Conservation (phyloP, 768 basidiomycete species). For the Amanita pallidorosea region DNA sequence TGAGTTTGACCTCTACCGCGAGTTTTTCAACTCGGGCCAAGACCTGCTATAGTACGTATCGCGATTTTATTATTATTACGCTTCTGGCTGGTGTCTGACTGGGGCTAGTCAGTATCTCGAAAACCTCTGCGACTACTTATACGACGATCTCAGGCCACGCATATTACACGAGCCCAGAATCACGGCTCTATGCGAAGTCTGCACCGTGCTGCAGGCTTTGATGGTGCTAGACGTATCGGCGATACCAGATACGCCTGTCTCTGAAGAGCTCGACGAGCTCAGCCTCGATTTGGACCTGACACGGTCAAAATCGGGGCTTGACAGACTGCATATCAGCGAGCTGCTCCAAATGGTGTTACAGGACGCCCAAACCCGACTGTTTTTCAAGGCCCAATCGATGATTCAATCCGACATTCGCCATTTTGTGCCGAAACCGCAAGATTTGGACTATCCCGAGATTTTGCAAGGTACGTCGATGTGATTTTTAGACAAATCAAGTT, state of each 20-base stretch:
- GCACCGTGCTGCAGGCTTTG: constrained; percentile 89
- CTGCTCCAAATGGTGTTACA: constrained; percentile 86
- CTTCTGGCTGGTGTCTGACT: neutral
- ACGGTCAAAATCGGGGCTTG: constrained; percentile 27
- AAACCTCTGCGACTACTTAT: constrained; percentile 85
- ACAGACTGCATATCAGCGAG: constrained; percentile 66
- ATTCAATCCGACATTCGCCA: constrained; percentile 84
- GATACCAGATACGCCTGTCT: constrained; percentile 15
- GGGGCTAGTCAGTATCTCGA: constrained; percentile 71
- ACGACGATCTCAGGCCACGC: constrained; percentile 90
- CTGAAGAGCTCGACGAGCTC: constrained; percentile 26
- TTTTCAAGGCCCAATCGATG: constrained; percentile 92
- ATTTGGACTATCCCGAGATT: constrained; percentile 81
- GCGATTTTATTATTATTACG: neutral
- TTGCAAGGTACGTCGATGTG: constrained; percentile 38
- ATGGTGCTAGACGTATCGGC: constrained; percentile 81
- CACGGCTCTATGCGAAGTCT: constrained; percentile 85
- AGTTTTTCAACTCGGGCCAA: constrained; percentile 84
- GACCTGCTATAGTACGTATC: constrained; percentile 37
- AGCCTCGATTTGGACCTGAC: constrained; percentile 25
- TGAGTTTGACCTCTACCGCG: constrained; percentile 77
- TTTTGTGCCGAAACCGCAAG: constrained; percentile 66
- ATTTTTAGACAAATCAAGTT: too few relatives aligned
- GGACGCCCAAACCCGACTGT: constrained; percentile 90
- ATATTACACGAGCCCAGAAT: constrained; percentile 90